Base-by-base conservation (phyloP, 2,329 filamentous ascomycete genomes). In the Microdochium bolleyi region DNA sequence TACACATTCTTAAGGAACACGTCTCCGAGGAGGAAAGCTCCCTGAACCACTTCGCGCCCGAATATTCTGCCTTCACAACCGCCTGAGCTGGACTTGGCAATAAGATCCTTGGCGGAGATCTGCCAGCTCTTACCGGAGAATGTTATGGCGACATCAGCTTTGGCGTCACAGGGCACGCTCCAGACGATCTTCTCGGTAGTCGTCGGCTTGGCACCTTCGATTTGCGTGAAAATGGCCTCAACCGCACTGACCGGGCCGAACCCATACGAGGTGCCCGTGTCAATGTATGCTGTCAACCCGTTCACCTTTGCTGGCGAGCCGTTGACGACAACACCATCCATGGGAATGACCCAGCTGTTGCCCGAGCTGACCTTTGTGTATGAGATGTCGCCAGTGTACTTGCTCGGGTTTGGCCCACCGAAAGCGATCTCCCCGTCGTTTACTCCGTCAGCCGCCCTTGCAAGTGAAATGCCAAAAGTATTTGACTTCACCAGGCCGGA, bases 1-100 rank as follows among this genome's bases (percentile, higher is more conserved):
- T 95, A 95, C 16, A 95, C 90, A 60, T 95, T 95, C 73, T 95
- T 95, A 56, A 96, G 70, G 61, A 95, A 95, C 1, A 87, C 82
- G 58, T 91, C 90, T 2, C 91, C 91, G 1, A 95, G 69, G n/a
- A 96, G 75, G 89, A 90, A 95, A 25, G 83, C 61, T 60, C 73
- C 75, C 1, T 75, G 70, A 49, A 89, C 84, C 14, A 88, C 82
- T 63, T 86, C 79, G 24, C 83, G 77, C 1, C 87, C 88, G 51
- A 90, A 85, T 34, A 95, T 80, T 60, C 88, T 91, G 65, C 88
- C 92, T 19, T 81, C 77, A 63, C 83, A 87, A 25, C 67, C 66
- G 25, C 74, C 76, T n/a, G 70, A 62, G 50, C 60, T 61, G 52
- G 73, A 62, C 24, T 73, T 70, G 34, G 67, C 66, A 52, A 92